Conservation (phyloP, 495 filamentous ascomycete species). For the Clohesyomyces aquaticus region DNA sequence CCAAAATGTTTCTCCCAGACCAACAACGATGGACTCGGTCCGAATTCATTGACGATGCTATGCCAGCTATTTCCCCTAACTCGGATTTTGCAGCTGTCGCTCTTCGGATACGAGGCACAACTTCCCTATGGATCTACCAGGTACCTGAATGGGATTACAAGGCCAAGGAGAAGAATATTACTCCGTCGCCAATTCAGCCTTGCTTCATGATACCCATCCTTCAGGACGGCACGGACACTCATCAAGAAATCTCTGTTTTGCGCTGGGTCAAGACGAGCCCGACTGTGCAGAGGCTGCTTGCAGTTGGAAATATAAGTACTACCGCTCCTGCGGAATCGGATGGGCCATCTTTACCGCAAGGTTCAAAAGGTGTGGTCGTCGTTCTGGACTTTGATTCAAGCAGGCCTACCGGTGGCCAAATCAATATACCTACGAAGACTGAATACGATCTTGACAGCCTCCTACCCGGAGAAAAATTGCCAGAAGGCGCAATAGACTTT, state of each 20-base stretch:
- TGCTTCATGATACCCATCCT: slow-evolving; percentile 37
- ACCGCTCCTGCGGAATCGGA: slow-evolving; percentile 8
- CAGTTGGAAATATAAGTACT: slow-evolving; percentile 36
- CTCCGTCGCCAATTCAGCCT: slow-evolving; percentile 32
- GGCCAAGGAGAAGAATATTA: neutral
- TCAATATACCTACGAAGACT: slow-evolving; percentile 22
- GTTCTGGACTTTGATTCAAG: slow-evolving; percentile 37
- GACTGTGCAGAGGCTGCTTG: slow-evolving; percentile 32
- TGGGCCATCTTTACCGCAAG: slow-evolving; percentile 12
- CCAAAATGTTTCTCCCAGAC: slow-evolving; percentile 38
- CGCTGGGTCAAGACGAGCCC: slow-evolving; percentile 30
- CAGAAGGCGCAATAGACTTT: slow-evolving; percentile 38
- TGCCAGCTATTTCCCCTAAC: slow-evolving; percentile 36
- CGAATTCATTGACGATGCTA: slow-evolving; percentile 38
- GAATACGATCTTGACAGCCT: slow-evolving; percentile 37
- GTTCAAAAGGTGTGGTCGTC: slow-evolving; percentile 37
- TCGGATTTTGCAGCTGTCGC: slow-evolving; percentile 37
- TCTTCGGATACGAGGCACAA: slow-evolving; percentile 31
- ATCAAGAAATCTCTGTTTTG: slow-evolving; percentile 36
- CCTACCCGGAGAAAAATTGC: slow-evolving; percentile 35
- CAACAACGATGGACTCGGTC: slow-evolving; percentile 36
- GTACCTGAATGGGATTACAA: slow-evolving; percentile 30
- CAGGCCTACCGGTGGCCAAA: neutral
- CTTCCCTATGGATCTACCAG: slow-evolving; percentile 37
- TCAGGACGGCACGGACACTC: slow-evolving; percentile 18